phyloP scores from a whole-genome alignment of 2,329 filamentous ascomycete species.

The Oidium heveae region DNA sequence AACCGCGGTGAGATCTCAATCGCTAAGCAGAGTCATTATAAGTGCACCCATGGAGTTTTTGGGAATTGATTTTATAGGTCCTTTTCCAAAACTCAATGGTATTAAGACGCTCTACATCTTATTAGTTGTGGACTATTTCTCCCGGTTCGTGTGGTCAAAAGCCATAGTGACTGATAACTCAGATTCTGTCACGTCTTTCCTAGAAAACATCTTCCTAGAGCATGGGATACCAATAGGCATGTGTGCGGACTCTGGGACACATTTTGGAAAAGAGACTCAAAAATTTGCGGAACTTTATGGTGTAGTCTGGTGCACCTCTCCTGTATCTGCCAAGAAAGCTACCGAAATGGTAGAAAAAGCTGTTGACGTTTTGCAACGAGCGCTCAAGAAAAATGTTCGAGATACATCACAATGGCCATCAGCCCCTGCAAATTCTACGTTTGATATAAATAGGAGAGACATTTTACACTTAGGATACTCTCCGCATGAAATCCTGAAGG shows the following conservation, averaged over 20 bases:
- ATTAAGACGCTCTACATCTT: neutral
- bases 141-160: neutral
- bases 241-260: neutral
- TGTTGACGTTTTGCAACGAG: neutral
- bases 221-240: too few relatives aligned
- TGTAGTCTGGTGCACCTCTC: neutral
- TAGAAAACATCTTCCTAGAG: neutral
- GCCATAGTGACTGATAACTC: too few relatives aligned
- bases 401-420: neutral
- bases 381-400: neutral
- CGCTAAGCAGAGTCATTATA: neutral
- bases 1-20: neutral
- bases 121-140: too few relatives aligned
- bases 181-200: neutral
- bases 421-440: neutral
- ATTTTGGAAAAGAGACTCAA: neutral
- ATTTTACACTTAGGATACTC: neutral
- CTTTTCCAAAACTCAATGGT: neutral
- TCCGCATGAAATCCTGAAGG: neutral
- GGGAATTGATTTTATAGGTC: neutral
- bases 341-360: slow-evolving; percentile 1
- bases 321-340: neutral
- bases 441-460: neutral
- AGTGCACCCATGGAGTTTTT: neutral
- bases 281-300: neutral